These are phyloP conservation scores for Tetraselmis striata DNA, from an alignment of 139 green algal genomes.

Conservation along the genomic window DNA sequence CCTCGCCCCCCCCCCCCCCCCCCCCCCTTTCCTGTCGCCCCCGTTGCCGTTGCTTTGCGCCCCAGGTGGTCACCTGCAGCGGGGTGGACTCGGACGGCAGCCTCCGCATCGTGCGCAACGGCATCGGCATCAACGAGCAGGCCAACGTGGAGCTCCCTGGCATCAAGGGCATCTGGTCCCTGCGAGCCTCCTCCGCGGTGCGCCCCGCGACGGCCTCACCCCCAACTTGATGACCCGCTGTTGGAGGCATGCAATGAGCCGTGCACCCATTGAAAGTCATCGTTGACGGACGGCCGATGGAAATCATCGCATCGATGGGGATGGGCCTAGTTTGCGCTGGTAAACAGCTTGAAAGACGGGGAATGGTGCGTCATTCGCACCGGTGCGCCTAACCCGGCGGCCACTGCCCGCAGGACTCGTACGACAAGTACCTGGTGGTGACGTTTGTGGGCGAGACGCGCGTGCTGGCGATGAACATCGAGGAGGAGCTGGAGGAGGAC, in stretches of 20 bases:
- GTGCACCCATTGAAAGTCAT: too few relatives aligned
- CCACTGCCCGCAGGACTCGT: constrained; percentile 32
- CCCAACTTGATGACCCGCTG: too few relatives aligned
- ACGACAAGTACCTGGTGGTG: constrained; percentile 87
- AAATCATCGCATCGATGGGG: too few relatives aligned
- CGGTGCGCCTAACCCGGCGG: too few relatives aligned
- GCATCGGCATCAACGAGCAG: constrained; percentile 95
- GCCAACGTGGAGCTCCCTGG: constrained; percentile 33
- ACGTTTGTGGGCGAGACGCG: constrained; percentile 87
- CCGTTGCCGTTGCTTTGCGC: neutral
- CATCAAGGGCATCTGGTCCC: constrained; percentile 23
- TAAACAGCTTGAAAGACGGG: too few relatives aligned
- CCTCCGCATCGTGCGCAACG: constrained; percentile 90
- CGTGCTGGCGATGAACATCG: constrained; percentile 72
- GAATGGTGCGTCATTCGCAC: too few relatives aligned
- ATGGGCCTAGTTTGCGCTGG: too few relatives aligned
- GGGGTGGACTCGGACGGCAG: constrained; percentile 65
- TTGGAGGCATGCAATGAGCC: too few relatives aligned
- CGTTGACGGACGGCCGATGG: too few relatives aligned
- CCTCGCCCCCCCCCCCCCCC: too few relatives aligned
- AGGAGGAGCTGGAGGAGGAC: constrained; percentile 74
- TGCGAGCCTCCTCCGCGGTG: neutral
- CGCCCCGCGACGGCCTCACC: too few relatives aligned
- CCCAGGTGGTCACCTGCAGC: constrained; percentile 83
- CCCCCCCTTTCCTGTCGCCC: too few relatives aligned